Evolutionary conservation across 2,329 filamentous ascomycete genomes (phyloP), one percentile per base, ranked within the genome.

Genomic region (Hymenotorrendiella dingleyae): DNA sequence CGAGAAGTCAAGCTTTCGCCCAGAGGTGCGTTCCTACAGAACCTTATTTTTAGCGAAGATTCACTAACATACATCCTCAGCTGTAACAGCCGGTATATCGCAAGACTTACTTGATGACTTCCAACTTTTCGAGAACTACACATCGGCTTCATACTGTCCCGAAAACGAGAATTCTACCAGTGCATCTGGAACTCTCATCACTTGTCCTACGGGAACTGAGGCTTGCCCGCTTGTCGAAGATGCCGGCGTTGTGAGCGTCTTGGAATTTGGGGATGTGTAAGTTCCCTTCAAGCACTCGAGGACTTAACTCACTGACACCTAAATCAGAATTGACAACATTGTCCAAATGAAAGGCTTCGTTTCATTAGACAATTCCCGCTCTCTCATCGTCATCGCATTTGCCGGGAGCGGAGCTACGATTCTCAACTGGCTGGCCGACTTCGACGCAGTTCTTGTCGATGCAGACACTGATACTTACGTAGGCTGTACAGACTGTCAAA

Each of bases 141-240:
- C 54, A 4, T 36, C 49, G 9, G 54, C 55, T 10, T 46, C 54
- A 5, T 56, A 56, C 28, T 56, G 54, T 40, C 49, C 46, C 3
- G 33, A 24, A 16, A 57, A 57, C 37, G 42, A 48, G 21, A 28
- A 20, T 16, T 28, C 22, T 6, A 49, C 46, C 20, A n/a, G n/a
- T n/a, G n/a, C n/a, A n/a, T 33, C 40, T 11, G 42, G 45, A 10
- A 41, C 41, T 10, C 33, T 42, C 6, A 46, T 56, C 10, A 47
- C 51, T 12, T 56, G 54, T 28, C n/a, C n/a, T n/a, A 36, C 44
- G n/a, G n/a, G n/a, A n/a, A n/a, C n/a, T n/a, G n/a, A n/a, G n/a
- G 46, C 37, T 8, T 57, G 54, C 20, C 33, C 49, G 12, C 38
- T 46, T 10, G 27, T 55, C 8, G 36, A 52, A 41, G 41, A 33